These are phyloP conservation scores for Phytophthora kernoviae DNA, from an alignment of 352 stramenopile genomes.

Conservation along the genomic window DNA sequence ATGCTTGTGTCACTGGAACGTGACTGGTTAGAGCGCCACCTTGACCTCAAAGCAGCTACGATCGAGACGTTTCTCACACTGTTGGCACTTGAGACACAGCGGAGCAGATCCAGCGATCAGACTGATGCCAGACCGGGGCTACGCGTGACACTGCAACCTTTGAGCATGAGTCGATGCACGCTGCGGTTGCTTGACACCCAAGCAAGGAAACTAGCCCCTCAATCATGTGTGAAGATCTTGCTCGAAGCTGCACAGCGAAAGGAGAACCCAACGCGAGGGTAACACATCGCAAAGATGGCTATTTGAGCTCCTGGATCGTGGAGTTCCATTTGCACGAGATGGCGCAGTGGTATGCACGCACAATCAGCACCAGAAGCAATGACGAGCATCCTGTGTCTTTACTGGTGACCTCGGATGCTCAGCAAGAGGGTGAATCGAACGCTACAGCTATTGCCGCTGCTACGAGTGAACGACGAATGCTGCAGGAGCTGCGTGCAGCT, in stretches of 20 bases:
- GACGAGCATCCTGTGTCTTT: background rate
- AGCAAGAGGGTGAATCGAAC: conserved; percentile 23
- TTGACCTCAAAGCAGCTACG: conserved; percentile 77
- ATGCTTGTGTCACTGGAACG: conserved; percentile 54
- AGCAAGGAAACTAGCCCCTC: conserved; percentile 37
- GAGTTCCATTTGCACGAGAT: conserved; percentile 66
- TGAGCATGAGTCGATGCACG: conserved; percentile 58
- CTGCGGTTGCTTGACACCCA: conserved; percentile 64
- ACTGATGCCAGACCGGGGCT: conserved; percentile 13
- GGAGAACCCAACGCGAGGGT: conserved; percentile 26
- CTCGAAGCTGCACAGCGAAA: conserved; percentile 32
- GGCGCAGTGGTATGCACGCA: conserved; percentile 40
- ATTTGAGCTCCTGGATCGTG: conserved; percentile 56
- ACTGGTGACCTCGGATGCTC: conserved; percentile 12
- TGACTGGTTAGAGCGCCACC: conserved; percentile 58
- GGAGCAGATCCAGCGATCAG: conserved; percentile 4
- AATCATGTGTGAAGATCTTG: conserved; percentile 42
- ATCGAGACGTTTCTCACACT: conserved; percentile 84
- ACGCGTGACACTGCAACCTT: conserved; percentile 41
- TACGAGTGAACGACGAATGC: conserved; percentile 42
- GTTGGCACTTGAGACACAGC: conserved; percentile 41
- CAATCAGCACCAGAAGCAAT: conserved; percentile 5
- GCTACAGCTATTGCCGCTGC: conserved; percentile 31
- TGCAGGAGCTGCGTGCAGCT: conserved; percentile 57
- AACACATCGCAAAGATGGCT: conserved; percentile 58